A percentile compares a stretch with the other conserved stretches of the same genome.
phyloP scores from a whole-genome alignment of 495 filamentous ascomycete species.

The Oidiodendron maius region DNA sequence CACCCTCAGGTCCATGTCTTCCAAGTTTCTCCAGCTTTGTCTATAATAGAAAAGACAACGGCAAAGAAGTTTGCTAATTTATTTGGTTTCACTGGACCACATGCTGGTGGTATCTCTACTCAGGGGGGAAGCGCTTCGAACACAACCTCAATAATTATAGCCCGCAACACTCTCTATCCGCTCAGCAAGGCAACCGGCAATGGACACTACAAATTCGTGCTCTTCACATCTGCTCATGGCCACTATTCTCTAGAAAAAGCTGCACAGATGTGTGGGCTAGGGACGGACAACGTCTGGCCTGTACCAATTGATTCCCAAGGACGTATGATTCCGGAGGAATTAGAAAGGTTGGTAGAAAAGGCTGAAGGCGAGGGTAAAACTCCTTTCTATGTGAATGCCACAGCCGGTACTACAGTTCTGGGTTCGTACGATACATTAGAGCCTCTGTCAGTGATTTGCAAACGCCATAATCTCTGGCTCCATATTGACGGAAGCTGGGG shows the following conservation, averaged over 20 bases:
- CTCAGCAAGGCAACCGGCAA: slow-evolving; percentile 68
- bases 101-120: slow-evolving; percentile 80
- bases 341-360: slow-evolving; percentile 53
- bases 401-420: slow-evolving; percentile 88
- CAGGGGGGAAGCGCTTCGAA: slow-evolving; percentile 85
- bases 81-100: slow-evolving; percentile 67
- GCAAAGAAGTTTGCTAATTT: slow-evolving; percentile 51
- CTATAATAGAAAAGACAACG: slow-evolving; percentile 72
- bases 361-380: slow-evolving; percentile 60
- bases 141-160: slow-evolving; percentile 80
- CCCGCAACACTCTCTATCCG: slow-evolving; percentile 80
- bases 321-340: slow-evolving; percentile 59
- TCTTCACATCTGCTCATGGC: slow-evolving; percentile 86
- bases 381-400: slow-evolving; percentile 93
- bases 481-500: slow-evolving; percentile 93
- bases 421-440: slow-evolving; percentile 83
- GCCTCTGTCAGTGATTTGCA: slow-evolving; percentile 65
- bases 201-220: slow-evolving; percentile 54
- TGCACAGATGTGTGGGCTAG: slow-evolving; percentile 79
- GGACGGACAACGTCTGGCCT: slow-evolving; percentile 62
- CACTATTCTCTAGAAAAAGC: slow-evolving; percentile 97
- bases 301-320: slow-evolving; percentile 70
- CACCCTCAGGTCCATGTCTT: slow-evolving; percentile 63
- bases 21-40: slow-evolving; percentile 83
- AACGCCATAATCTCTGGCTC: slow-evolving; percentile 70